These are phyloP conservation scores for Debaryomycetaceae sp. DNA, from an alignment of 1,139 yeast genomes.

Conservation along the genomic window DNA sequence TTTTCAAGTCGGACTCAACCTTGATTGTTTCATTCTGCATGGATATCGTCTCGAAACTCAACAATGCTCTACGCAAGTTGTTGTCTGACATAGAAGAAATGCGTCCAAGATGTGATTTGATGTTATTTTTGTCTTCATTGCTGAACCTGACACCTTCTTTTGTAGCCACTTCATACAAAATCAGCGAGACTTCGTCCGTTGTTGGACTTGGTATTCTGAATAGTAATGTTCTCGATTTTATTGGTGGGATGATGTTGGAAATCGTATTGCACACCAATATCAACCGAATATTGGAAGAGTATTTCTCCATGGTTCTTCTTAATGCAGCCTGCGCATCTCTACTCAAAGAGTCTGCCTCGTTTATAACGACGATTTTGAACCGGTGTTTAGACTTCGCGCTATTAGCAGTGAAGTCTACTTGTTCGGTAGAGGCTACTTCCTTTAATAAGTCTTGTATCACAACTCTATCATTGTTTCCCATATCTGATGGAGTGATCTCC, in stretches of 20 bases:
- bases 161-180: conserved; percentile 53
- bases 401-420: conserved; percentile 64
- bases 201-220: conserved; percentile 85
- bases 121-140: conserved; percentile 31
- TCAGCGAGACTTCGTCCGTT: conserved; percentile 49
- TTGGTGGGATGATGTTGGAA: conserved; percentile 89
- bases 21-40: conserved; percentile 63
- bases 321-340: conserved; percentile 98
- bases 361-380: conserved; percentile 87
- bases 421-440: conserved; percentile 94
- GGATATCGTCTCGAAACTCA: conserved; percentile 80
- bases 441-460: conserved; percentile 92
- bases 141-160: conserved; percentile 54
- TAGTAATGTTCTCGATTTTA: conserved; percentile 85
- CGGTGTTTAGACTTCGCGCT: conserved; percentile 51
- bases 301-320: conserved; percentile 97
- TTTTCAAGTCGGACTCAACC: conserved; percentile 31
- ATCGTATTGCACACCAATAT: conserved; percentile 85
- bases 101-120: conserved; percentile 38
- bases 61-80: conserved; percentile 73
- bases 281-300: conserved; percentile 80
- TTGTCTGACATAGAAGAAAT: conserved; percentile 61
- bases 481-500: conserved; percentile 95
- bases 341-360: conserved; percentile 89
- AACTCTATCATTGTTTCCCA: conserved; percentile 92